Evolutionary conservation across 2,329 filamentous ascomycete species (phyloP), one percentile per base, ranked within the genome.

Genomic region (Alternaria arborescens): DNA sequence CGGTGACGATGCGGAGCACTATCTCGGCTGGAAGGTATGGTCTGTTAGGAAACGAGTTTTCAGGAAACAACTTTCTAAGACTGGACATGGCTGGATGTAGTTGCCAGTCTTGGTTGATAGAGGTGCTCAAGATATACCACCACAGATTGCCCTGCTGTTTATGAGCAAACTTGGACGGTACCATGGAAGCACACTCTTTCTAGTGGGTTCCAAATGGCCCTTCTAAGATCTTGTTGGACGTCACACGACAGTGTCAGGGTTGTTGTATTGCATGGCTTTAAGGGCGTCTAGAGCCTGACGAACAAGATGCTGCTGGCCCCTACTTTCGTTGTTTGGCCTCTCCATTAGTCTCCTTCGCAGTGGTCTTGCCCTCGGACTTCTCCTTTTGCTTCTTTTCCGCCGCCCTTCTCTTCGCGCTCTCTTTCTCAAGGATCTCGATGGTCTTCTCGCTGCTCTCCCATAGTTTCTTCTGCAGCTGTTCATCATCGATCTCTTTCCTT

Each of bases 371-470:
- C 32, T 61, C 63, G 28, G 70, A 67, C 38, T 80, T 78, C 51
- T 78, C 77, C 44, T 71, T 72, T 44, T 81, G 74, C 66, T 86
- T 88, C 78, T 90, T 91, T 66, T 82, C 82, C 57, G 83, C 77
- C 47, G 85, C 86, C 59, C 88, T 80, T 58, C 84, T 86, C 51
- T 87, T 80, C 8, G 93, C 93, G 24, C 89, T 87, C 74, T 90
- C 87, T 81, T 92, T 96, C 79, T 98, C 94, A 14, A 90, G 86
- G 69, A 86, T 86, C 77, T 96, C 90, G 57, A 98, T 89, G 65
- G 96, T 87, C 84, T 86, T 56, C 86, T 80, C 94, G 74, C 91
- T 97, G 60, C 91, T 89, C 74, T 96, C 88, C 94, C 94, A 99
- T 16, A 99, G 82, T 76, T 89, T 87, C 85, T 96, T 93, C 60